Evolutionary conservation across 257 asterid genomes (phyloP), one percentile per base, ranked within the genome.

Genomic region (Scutellaria barbata): DNA sequence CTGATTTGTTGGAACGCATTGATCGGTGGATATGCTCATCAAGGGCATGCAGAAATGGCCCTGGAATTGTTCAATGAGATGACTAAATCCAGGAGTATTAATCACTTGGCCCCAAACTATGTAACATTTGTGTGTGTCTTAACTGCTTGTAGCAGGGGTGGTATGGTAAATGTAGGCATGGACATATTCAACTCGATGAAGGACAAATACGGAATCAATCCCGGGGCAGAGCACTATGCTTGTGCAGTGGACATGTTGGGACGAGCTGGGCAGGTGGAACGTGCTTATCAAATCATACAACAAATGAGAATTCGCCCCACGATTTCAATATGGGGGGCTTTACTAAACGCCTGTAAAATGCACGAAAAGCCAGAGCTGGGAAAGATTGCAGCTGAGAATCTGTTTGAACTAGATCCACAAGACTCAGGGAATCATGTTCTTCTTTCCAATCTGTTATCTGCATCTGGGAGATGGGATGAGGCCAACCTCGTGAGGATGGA

Each of bases 191-290:
- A 86, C 53, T 77, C 85, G 1, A 90, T 94, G 97, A 79, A 51
- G 81, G 63, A 41, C 5, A 81, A 69, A 52, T 85, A 87, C 42
- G 87, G 91, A 7, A 72, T 90, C 13, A 76, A 76, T 66, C 97
- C 98, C 0, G 92, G 89, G 67, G 79, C 91, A 0, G 97, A 90
- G 82, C 98, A 93, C 77, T 90, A 87, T 69, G 96, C 96, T 5
- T 93, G 97, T 55, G 83, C 83, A 17, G 97, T 93, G 22, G 98
- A 94, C 83, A 91, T 94, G 95, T 79, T 94, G 16, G 97, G 96
- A 13, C 84, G 96, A 63, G 91, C 96, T 0, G 98, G 98, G 62
- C 82, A 82, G 65, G 91, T 90, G 59, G 97, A 90, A 13, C 90
- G 74, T 10, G 97, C 97, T 0, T 85, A 94, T 30, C 77, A 81